Base-by-base conservation (phyloP, 176 grass and related monocot species). In the Oryza australiensis region DNA sequence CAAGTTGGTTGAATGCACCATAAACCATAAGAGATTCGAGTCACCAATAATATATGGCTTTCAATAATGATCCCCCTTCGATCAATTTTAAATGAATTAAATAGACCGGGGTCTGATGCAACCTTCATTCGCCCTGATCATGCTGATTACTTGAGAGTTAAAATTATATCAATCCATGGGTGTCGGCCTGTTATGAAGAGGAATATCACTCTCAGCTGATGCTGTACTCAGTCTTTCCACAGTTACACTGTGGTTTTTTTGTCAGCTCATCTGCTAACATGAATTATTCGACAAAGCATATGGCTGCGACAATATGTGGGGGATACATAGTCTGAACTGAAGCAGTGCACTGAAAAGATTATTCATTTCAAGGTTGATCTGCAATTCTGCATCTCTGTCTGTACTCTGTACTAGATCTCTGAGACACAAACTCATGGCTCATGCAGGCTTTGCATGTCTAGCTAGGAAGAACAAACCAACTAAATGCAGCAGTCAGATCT, bases 171-270 rank as follows among this genome's bases (percentile, higher is more conserved):
- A 0, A 55, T n/a, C 49, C 49, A 53, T 15, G 0, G 13, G 3
- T 48, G 15, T 40, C 38, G 38, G 2, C 38, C 37, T 3, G 32
- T 23, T 22, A 33, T 77, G 5, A 62, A 62, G 9, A 43, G 40
- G 66, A 76, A 55, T 57, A 40, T 49, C 46, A 18, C 38, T 40
- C 38, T 15, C 38, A 43, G n/a, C 2, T 45, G 37, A 29, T 45
- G 38, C 66, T 53, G 49, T 55, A 55, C 51, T 22, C 51, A 49
- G 40, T 85, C 22, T 63, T 64, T 18, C 43, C 49, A 78, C 67
- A 71, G 66, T 72, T 18, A 55, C 20, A 22, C 20, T 53, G 49
- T 53, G 38, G 33, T 46, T 59, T 46, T 7, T 73, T 64, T 78
- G 66, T 70, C 51, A 64, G 53, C 3, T 72, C 40, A 27, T 40